Base-by-base conservation (phyloP, 306 rosid genomes). In the Cucumis cinereus region DNA sequence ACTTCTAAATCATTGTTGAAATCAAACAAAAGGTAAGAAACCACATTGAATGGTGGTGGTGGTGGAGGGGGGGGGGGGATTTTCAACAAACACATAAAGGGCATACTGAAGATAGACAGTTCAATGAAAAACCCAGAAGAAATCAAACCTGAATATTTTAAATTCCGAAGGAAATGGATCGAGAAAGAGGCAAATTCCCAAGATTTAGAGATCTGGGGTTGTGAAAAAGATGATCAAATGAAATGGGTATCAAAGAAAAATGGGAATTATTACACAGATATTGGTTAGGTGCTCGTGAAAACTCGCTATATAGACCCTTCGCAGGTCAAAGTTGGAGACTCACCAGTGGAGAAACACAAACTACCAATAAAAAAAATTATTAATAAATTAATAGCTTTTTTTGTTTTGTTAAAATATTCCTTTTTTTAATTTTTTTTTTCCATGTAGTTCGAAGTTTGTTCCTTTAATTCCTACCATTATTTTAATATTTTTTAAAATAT, bases 291-390 rank as follows among this genome's bases (percentile, higher is more conserved):
- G 15, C 20, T 20, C 20, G 60, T 17, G 60, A 50, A 50, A 50
- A 30, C 45, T 47, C 76, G 60, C 45, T 50, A 26, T 72, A 28
- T 72, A 72, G 76, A 50, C 17, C 61, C 19, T 50, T 10, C 7
- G 28, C 47, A 19, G 76, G 76, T 72, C 76, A 52, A 52, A 72
- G 33, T 50, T 72, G 76, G 61, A 10, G 47, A 41, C 47, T 41
- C 47, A 10, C 47, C 47, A 10, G 47, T 41, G 47, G 47, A 41
- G 13, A 41, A 41, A 41, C 47, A 41, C 13, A 41, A 1, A 8
- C 47, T 9, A 41, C 47, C 13, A 41, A 41, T 2, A 41, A 41
- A 36, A 5, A 35, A 26, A 26, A 26, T 1, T 1, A 26, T 30
- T 30, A 30, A 30, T 2, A 30, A 30, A 30, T 3, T 3, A 30